A percentile compares a stretch with the other conserved stretches of the same genome.
Evolutionary conservation across 1,139 yeast species (phyloP).

Genomic region (Lodderomyces orthopsilosis): DNA sequence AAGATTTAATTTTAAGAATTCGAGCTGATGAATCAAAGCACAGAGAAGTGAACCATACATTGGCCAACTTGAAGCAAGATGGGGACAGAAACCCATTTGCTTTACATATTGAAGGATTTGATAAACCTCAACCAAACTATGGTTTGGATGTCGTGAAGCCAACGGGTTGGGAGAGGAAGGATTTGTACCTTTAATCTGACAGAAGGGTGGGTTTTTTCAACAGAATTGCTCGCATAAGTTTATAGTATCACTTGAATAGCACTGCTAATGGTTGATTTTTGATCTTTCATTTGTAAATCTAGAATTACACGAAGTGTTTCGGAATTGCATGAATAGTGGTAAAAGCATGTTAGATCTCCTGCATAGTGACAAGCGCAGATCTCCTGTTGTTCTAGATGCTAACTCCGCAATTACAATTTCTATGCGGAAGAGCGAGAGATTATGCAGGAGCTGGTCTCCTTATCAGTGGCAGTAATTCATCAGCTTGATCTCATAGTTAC

Average conservation of each 20-base stretch:
- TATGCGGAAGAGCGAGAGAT: no score
- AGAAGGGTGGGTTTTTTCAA: no score
- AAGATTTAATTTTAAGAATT: slow-evolving; percentile 57
- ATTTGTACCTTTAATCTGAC: slow-evolving; percentile 22
- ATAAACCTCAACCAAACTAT: slow-evolving; percentile 54
- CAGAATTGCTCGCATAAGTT: no score
- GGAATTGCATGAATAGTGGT: no score
- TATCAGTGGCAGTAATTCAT: no score
- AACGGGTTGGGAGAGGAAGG: slow-evolving; percentile 66
- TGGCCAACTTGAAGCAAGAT: slow-evolving; percentile 59
- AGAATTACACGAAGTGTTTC: background rate
- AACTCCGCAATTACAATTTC: no score
- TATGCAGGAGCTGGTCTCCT: no score
- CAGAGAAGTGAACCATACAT: slow-evolving; percentile 73
- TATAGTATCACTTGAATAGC: background rate
- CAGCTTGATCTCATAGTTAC: no score
- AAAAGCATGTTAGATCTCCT: no score
- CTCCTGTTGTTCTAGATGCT: no score
- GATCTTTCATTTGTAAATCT: background rate
- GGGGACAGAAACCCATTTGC: slow-evolving; percentile 71
- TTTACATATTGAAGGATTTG: slow-evolving; percentile 33
- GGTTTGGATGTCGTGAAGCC: slow-evolving; percentile 48
- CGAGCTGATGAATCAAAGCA: slow-evolving; percentile 71
- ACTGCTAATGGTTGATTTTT: background rate
- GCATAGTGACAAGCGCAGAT: no score